phyloP scores from a whole-genome alignment of 2,329 filamentous ascomycete species.

The Cladosporium sp. region DNA sequence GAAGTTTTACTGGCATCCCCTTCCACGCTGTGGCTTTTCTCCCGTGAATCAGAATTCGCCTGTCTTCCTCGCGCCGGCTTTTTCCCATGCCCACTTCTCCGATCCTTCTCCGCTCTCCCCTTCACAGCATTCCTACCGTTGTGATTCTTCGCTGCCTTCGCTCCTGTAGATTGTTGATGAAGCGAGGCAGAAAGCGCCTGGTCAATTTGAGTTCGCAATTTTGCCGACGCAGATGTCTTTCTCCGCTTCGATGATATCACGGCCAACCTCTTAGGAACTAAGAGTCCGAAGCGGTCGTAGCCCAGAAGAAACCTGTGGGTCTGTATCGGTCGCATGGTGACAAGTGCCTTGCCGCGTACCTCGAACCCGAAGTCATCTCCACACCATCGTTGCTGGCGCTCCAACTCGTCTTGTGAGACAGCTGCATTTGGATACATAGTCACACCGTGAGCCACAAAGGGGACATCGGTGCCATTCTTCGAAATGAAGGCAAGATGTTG shows the following conservation, averaged over 20 bases:
- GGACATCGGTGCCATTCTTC: neutral
- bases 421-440: neutral
- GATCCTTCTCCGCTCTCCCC: neutral
- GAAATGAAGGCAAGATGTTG: neutral
- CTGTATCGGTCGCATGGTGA: neutral
- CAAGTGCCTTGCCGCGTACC: neutral
- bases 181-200: neutral
- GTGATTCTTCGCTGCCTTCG: neutral
- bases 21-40: neutral
- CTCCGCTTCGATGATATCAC: neutral
- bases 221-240: neutral
- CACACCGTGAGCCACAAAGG: neutral
- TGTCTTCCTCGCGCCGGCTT: neutral
- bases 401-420: neutral
- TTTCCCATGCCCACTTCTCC: neutral
- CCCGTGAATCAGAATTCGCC: neutral
- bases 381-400: slow-evolving; percentile 4
- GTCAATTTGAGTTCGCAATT: neutral
- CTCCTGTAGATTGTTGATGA: neutral
- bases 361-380: neutral
- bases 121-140: neutral
- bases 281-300: slow-evolving; percentile 1
- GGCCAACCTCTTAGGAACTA: neutral
- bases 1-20: neutral
- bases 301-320: neutral